These are phyloP conservation scores for Cytospora chrysosperma DNA, from an alignment of 2,329 filamentous ascomycete species.

Conservation along the genomic window DNA sequence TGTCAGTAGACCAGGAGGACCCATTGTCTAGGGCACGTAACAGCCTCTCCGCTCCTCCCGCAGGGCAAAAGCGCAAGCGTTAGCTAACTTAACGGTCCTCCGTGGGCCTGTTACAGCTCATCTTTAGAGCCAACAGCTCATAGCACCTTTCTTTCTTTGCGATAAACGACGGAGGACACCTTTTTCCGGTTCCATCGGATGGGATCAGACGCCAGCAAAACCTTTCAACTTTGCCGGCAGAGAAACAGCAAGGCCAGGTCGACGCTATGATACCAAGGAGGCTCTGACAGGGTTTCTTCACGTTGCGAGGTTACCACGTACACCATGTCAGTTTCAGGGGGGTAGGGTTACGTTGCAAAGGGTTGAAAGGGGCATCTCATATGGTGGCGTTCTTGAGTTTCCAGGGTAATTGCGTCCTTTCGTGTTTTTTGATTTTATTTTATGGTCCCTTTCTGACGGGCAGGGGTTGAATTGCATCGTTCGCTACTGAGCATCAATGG, in stretches of 20 bases:
- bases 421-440: conserved; percentile 2
- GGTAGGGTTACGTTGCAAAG: conserved; percentile 13
- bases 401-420: not conserved
- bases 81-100: conserved; percentile 24
- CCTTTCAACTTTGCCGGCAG: conserved; percentile 11
- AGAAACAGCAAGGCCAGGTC: conserved; percentile 22
- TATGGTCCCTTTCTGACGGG: not conserved
- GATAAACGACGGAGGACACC: conserved; percentile 4
- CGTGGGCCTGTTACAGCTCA: conserved; percentile 25
- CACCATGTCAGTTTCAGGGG: conserved; percentile 19
- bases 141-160: conserved; percentile 20
- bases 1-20: conserved; percentile 61
- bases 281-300: conserved; percentile 22
- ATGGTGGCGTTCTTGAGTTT: conserved; percentile 23
- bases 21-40: conserved; percentile 51
- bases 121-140: conserved; percentile 25
- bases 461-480: conserved; percentile 14
- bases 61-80: conserved; percentile 25
- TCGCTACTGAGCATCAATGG: conserved; percentile 10
- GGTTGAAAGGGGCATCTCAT: conserved; percentile 12
- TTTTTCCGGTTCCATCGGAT: conserved; percentile 11
- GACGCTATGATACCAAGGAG: conserved; percentile 25
- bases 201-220: conserved; percentile 16
- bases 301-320: conserved; percentile 5
- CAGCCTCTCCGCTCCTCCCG: conserved; percentile 45